phyloP scores from a whole-genome alignment of 176 grass and related monocot genomes.

The Areca catechu region DNA sequence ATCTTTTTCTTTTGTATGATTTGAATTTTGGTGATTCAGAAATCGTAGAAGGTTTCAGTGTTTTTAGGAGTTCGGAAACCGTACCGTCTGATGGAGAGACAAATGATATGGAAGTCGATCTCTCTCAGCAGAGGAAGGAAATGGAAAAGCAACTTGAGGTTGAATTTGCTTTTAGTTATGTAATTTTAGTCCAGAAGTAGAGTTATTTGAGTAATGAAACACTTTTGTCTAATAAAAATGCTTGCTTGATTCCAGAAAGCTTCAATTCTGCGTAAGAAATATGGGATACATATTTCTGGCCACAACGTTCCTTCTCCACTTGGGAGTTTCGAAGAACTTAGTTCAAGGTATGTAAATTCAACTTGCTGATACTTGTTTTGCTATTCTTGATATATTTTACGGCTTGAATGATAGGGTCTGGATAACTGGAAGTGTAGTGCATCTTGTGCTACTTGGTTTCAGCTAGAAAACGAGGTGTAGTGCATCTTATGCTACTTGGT shows the following conservation, averaged over 20 bases:
- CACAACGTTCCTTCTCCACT: conserved; percentile 65
- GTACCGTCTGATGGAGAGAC: conserved; percentile 9
- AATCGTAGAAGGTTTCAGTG: conserved; percentile 62
- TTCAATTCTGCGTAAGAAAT: conserved; percentile 63
- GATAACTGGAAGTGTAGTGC: too few species aligned
- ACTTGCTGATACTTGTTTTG: background rate
- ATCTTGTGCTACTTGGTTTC: too few species aligned
- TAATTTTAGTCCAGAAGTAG: background rate
- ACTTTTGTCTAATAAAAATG: conserved; percentile 1
- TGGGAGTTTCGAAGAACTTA: conserved; percentile 66
- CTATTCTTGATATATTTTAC: background rate
- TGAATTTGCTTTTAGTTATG: conserved; percentile 4
- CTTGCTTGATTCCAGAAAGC: conserved; percentile 36
- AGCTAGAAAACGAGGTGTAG: too few species aligned
- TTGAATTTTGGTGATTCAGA: conserved; percentile 23
- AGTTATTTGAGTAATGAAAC: background rate
- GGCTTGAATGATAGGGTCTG: too few species aligned
- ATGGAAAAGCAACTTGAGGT: conserved; percentile 77
- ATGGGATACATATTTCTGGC: conserved; percentile 79
- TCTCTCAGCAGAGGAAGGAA: conserved; percentile 42
- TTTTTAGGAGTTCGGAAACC: conserved; percentile 52
- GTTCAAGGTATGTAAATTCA: conserved; percentile 48
- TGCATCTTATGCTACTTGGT: too few species aligned
- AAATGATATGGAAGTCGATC: conserved; percentile 25
- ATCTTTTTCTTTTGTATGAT: background rate